Percentiles rank a stretch among this genome's conserved stretches.
phyloP scores from a whole-genome alignment of 106 monocot genomes.

The Acanthochlamys bracteata region DNA sequence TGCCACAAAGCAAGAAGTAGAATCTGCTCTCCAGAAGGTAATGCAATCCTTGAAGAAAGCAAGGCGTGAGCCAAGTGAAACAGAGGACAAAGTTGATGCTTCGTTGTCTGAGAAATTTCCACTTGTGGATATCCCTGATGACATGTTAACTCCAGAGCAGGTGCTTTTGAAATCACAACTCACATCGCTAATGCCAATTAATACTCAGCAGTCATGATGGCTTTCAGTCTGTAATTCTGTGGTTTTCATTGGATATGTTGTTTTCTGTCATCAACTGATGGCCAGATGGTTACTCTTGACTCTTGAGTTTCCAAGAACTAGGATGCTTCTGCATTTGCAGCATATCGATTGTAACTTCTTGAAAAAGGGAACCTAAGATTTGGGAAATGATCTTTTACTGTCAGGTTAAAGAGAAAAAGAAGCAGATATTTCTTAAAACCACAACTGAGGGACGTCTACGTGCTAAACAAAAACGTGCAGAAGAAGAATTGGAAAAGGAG shows the following conservation, averaged over 20 bases:
- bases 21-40: slow-evolving; percentile 45
- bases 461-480: slow-evolving; percentile 72
- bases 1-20: slow-evolving; percentile 68
- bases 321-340: too few species aligned
- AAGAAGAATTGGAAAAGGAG: slow-evolving; percentile 73
- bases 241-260: too few species aligned
- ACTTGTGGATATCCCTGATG: slow-evolving; percentile 57
- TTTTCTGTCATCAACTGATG: too few species aligned
- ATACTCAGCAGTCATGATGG: too few species aligned
- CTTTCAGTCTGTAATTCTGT: too few species aligned
- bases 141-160: slow-evolving; percentile 81
- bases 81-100: slow-evolving; percentile 61
- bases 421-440: slow-evolving; percentile 77
- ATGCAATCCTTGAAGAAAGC: slow-evolving; percentile 75
- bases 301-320: too few species aligned
- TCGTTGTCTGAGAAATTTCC: slow-evolving; percentile 68
- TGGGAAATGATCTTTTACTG: background rate
- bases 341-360: too few species aligned
- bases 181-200: too few species aligned
- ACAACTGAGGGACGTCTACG: slow-evolving; percentile 76
- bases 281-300: too few species aligned
- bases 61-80: slow-evolving; percentile 61
- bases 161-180: slow-evolving; percentile 21
- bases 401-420: slow-evolving; percentile 85
- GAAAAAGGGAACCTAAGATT: too few species aligned